Conservation (phyloP, 2,329 filamentous ascomycete species). For the Alternaria brassicicola region DNA sequence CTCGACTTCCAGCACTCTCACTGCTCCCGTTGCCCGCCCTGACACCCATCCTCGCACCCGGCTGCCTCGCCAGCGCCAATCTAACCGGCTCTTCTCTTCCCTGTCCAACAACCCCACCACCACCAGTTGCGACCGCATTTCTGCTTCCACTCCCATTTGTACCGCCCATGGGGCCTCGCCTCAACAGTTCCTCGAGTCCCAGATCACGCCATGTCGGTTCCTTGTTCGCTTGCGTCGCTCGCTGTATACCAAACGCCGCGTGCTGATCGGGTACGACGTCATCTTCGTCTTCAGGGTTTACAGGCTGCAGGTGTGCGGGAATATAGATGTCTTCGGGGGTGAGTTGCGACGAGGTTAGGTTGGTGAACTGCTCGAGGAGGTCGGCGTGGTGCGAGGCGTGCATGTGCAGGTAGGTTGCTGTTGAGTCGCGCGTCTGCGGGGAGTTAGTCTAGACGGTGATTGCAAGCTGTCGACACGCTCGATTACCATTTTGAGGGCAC, state of each 20-base stretch:
- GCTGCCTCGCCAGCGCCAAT: conserved; percentile 41
- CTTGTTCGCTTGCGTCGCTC: conserved; percentile 73
- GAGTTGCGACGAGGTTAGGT: conserved; percentile 39
- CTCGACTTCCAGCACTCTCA: conserved; percentile 18
- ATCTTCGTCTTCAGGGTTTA: conserved; percentile 88
- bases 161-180: conserved; percentile 58
- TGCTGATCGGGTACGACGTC: conserved; percentile 89
- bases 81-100: conserved; percentile 37
- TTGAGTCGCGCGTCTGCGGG: conserved; percentile 70
- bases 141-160: conserved; percentile 16
- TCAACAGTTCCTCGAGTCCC: conserved; percentile 73
- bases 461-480: too few species aligned
- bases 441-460: conserved; percentile 1
- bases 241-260: conserved; percentile 83
- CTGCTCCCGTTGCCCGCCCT: conserved; percentile 12
- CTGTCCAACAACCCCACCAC: conserved; percentile 2
- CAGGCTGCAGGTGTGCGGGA: conserved; percentile 76
- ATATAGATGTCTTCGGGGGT: conserved; percentile 77
- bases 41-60: conserved; percentile 28
- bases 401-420: conserved; percentile 78
- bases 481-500: conserved; percentile 3
- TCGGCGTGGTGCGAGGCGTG: conserved; percentile 74
- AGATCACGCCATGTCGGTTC: conserved; percentile 82
- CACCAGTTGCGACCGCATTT: conserved; percentile 12
- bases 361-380: conserved; percentile 69